Conservation (phyloP, 164 flowering plant genomes). For the Sextonia rubra region DNA sequence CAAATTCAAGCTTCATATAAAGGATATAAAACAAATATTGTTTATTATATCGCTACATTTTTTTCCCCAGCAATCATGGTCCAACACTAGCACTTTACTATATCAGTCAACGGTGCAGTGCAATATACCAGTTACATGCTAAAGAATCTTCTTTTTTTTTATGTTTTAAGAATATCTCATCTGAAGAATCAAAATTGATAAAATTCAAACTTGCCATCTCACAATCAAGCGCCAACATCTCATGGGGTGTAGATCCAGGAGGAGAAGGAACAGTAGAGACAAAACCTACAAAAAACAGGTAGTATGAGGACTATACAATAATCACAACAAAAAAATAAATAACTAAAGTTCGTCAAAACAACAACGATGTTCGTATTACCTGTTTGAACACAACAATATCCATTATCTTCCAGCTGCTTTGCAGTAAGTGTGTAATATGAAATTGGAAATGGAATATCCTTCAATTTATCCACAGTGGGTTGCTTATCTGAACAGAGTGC, state of each 20-base stretch:
- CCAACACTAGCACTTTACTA: not conserved
- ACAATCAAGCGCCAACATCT: constrained; percentile 87
- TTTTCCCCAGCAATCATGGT: not conserved
- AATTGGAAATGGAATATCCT: constrained; percentile 71
- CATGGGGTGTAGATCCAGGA: constrained; percentile 49
- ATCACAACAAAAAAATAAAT: constrained; percentile 1
- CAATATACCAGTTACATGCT: not conserved
- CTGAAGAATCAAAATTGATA: not conserved
- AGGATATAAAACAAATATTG: not conserved
- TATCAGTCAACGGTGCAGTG: not conserved
- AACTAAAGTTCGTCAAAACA: not conserved
- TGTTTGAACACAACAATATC: constrained; percentile 46
- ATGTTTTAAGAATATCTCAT: too few relatives aligned
- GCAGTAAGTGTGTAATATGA: constrained; percentile 80
- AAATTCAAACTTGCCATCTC: constrained; percentile 73
- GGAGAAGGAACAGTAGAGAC: constrained; percentile 72
- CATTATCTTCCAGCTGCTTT: constrained; percentile 83
- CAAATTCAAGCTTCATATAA: not conserved
- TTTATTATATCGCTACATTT: not conserved
- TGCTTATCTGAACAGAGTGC: constrained; percentile 12
- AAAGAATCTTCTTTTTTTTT: not conserved
- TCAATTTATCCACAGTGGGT: constrained; percentile 21
- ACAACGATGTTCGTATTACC: constrained; percentile 30
- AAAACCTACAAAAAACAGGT: constrained; percentile 43
- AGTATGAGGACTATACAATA: not conserved